Evolutionary conservation across 78 protist genomes (phyloP), one percentile per base, ranked within the genome.

Genomic region (Dictyostelium citrinum): DNA sequence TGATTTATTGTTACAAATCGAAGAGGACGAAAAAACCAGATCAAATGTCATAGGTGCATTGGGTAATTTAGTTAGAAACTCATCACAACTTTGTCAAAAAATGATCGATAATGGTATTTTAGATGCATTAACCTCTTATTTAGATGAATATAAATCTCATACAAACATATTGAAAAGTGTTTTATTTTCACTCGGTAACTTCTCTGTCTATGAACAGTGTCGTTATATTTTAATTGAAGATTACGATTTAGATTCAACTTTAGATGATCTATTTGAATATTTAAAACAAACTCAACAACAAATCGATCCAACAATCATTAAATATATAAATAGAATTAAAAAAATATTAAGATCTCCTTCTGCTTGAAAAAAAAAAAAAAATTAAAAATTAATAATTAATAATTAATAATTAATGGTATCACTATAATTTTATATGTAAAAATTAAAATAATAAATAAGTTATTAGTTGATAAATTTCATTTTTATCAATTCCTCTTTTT

Each of bases 11-110:
- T 70, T 70, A 70, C 77, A 70, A 70, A 14, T 33, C 5, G 90
- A 90, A 16, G 76, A 60, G 5, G 97, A 86, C 7, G 97, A 95
- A 39, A 97, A 97, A 96, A 96, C 98, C 2, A 43, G 97, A 4
- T 37, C 95, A 39, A 97, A 98, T 27, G 98, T 98, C 0, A 97
- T 97, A 0, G 99, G 99, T 22, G 99, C 99, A 17, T 85, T 98
- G 6, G 98, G 98, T 33, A 98, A 98, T 55, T 55, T 98, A 24
- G 97, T 80, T 22, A 83, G 98, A 79, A 88, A 96, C 74, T 84
- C 96, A 5, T 81, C 31, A 35, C 9, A 2, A 16, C 84, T 86
- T 12, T 86, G 92, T 77, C 58, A 29, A 9, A n/a, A 10, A n/a
- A 75, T 86, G 31, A 49, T 86, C 12, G 64, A 86, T 11, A 33